These are phyloP conservation scores for Metschnikowia lachancei DNA, from an alignment of 805 yeast species.

Conservation along the genomic window DNA sequence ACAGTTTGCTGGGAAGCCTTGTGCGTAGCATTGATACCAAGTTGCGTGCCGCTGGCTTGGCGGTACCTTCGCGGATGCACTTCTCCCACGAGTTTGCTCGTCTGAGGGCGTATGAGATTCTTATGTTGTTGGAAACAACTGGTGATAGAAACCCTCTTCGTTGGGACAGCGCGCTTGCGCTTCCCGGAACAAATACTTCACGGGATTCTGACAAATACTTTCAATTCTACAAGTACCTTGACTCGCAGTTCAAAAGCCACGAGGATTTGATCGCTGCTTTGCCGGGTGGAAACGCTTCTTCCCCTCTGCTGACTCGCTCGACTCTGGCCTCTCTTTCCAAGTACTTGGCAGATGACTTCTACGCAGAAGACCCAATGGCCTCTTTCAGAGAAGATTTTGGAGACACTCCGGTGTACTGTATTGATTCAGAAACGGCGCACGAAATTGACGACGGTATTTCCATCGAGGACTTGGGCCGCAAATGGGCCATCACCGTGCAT, in stretches of 20 bases:
- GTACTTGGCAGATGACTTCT: constrained; percentile 17
- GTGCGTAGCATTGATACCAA: constrained; percentile 28
- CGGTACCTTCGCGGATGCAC: constrained; percentile 5
- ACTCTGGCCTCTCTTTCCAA: no score
- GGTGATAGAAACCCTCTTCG: constrained; percentile 47
- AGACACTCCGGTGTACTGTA: constrained; percentile 65
- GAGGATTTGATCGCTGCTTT: neutral
- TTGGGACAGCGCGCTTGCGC: constrained; percentile 46
- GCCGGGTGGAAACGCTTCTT: neutral
- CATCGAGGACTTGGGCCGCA: constrained; percentile 34
- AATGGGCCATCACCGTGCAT: constrained; percentile 57
- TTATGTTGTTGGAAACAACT: constrained; percentile 23
- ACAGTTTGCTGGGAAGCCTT: constrained; percentile 43
- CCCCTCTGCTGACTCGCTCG: neutral
- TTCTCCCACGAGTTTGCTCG: constrained; percentile 46
- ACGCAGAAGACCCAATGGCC: constrained; percentile 29
- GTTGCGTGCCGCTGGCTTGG: constrained; percentile 2
- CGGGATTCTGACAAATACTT: constrained; percentile 43
- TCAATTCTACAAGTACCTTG: constrained; percentile 36
- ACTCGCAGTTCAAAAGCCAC: constrained; percentile 12
- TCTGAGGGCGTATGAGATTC: constrained; percentile 51
- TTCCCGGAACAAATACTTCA: constrained; percentile 46
- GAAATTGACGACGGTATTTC: constrained; percentile 95
- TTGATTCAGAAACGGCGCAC: constrained; percentile 75
- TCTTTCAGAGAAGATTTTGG: constrained; percentile 40